Evolutionary conservation across 257 asterid genomes (phyloP), one percentile per base, ranked within the genome.

Genomic region (Cruciata laevipes): DNA sequence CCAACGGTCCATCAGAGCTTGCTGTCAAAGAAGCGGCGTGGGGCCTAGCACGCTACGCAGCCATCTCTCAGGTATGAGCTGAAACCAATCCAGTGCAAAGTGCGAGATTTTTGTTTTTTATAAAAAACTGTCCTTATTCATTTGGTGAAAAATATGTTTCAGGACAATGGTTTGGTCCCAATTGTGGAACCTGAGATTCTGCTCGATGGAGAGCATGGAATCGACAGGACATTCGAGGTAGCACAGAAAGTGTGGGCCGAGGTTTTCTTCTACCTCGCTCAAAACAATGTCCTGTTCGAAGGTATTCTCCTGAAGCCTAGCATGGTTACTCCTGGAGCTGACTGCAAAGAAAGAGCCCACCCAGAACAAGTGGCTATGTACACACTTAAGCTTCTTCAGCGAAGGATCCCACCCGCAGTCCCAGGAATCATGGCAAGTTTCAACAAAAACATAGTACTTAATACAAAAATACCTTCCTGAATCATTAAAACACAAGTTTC

Each of bases 1-100:
- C 84, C 62, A 81, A 84, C 38, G 96, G 96, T 31, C 91, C 94
- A 52, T 76, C 94, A 21, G 96, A 83, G 23, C 80, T 88, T 53
- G 96, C 96, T 3, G 88, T 86, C 57, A 86, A 88, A 74, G 96
- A 88, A 74, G 96, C 94, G 21, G 96, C 96, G 4, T 88, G 96
- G 96, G 94, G 94, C 66, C 94, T 88, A 60, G 94, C 96, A 47
- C 83, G 91, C 76, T 88, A 84, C 58, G 96, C 94, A 38, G 86
- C 91, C 62, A 86, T 88, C 72, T 88, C 94, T 14, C 96, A 86
- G 78, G 96, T 83, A 72, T 3, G 33, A 38, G 20, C 21, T 3
- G n/a, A 47, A 47, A 47, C 55, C 55, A 47, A 56, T 44, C 42
- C 20, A 6, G 6, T 4, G 23, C 4, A 31, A 25, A 65, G 13